These are phyloP conservation scores for Alternaria metachromatica DNA, from an alignment of 2,329 filamentous ascomycete species.

Conservation along the genomic window DNA sequence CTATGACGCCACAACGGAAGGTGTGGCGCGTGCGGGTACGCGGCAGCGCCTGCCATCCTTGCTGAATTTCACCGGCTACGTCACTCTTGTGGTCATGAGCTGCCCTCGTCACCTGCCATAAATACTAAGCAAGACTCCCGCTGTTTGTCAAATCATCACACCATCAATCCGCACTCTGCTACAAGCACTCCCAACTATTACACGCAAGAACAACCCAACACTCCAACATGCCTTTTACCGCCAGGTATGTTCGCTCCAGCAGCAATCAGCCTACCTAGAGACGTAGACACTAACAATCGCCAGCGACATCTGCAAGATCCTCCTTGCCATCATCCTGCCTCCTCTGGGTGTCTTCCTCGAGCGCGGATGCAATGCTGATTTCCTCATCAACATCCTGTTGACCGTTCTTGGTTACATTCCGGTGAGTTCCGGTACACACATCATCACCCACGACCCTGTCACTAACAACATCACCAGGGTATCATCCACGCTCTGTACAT, in stretches of 20 bases:
- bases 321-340: constrained; percentile 88
- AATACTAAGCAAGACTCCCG: constrained; percentile 27
- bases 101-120: constrained; percentile 28
- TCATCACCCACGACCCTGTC: not conserved
- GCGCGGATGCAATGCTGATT: constrained; percentile 83
- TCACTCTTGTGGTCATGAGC: constrained; percentile 28
- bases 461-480: constrained; percentile 49
- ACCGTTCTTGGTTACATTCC: constrained; percentile 68
- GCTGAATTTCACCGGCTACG: constrained; percentile 14
- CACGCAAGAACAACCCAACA: constrained; percentile 6
- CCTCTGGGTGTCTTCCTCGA: constrained; percentile 94
- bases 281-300: constrained; percentile 18
- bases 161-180: constrained; percentile 4
- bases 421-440: constrained; percentile 45
- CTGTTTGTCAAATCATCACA: constrained; percentile 12
- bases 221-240: constrained; percentile 66
- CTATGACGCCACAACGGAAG: constrained; percentile 10
- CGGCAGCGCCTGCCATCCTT: constrained; percentile 13
- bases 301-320: constrained; percentile 80
- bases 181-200: not conserved
- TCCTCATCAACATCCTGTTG: constrained; percentile 91
- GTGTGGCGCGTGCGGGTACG: constrained; percentile 25
- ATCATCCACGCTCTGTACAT: constrained; percentile 96
- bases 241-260: constrained; percentile 53
- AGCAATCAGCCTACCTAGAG: not conserved